Percentiles rank a stretch among this genome's conserved stretches.
Conservation (phyloP, 2,329 filamentous ascomycete species). For the Rhytidhysteron rufulum region DNA sequence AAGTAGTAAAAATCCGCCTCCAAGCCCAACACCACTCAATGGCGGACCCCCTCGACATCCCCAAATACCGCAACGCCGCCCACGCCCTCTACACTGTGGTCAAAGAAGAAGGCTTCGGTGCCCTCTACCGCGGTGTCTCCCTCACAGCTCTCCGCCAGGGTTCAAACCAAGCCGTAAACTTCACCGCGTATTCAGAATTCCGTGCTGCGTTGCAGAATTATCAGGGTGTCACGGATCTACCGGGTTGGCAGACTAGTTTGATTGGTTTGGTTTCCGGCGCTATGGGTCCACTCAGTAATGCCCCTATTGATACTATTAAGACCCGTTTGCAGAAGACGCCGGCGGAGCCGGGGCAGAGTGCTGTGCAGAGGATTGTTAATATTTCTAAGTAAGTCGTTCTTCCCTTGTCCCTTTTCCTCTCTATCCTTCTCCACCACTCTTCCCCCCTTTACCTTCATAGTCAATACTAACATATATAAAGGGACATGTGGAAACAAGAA, state of each 20-base stretch:
- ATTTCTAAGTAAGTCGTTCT: slow-evolving; percentile 62
- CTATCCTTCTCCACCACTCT: slow-evolving; percentile 34
- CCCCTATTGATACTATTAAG: slow-evolving; percentile 99
- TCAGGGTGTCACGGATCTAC: slow-evolving; percentile 72
- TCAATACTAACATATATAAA: too few species aligned
- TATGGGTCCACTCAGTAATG: slow-evolving; percentile 93
- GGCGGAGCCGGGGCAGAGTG: slow-evolving; percentile 74
- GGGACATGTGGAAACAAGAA: slow-evolving; percentile 69
- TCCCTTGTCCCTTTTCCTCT: background rate
- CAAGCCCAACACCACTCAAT: slow-evolving; percentile 98
- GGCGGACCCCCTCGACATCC: slow-evolving; percentile 91
- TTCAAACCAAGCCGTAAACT: slow-evolving; percentile 92
- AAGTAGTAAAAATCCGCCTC: slow-evolving; percentile 97
- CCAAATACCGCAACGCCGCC: slow-evolving; percentile 95
- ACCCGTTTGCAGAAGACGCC: slow-evolving; percentile 89
- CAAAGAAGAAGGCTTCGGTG: slow-evolving; percentile 81
- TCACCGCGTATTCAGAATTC: slow-evolving; percentile 94
- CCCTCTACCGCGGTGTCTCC: slow-evolving; percentile 88
- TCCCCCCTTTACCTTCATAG: too few species aligned
- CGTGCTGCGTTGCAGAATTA: slow-evolving; percentile 70
- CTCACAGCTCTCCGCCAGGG: slow-evolving; percentile 92
- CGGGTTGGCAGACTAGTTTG: slow-evolving; percentile 82
- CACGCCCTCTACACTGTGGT: slow-evolving; percentile 81
- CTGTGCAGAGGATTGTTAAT: slow-evolving; percentile 69
- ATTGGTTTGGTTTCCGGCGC: slow-evolving; percentile 90